phyloP scores from a whole-genome alignment of 176 grass and related monocot genomes.

The Tuctoria greenei region DNA sequence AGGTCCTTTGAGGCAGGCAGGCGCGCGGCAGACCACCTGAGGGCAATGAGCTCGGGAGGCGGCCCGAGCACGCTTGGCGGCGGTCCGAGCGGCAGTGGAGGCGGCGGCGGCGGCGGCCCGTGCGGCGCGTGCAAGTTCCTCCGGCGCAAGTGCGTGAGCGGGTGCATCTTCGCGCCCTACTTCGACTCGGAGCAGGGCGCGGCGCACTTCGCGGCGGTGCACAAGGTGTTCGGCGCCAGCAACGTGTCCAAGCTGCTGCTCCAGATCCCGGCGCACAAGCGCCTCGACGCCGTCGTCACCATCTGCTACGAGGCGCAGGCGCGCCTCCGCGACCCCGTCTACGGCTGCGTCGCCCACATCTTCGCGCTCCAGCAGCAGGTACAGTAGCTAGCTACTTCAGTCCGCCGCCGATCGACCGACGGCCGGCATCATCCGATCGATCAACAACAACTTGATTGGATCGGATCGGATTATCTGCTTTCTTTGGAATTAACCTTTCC shows the following conservation, averaged over 20 bases:
- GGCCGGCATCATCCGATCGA: too few relatives aligned
- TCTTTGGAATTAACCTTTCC: neutral
- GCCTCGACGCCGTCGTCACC: constrained; percentile 88
- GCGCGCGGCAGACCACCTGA: neutral
- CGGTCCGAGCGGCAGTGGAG: constrained; percentile 1
- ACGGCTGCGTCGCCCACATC: constrained; percentile 93
- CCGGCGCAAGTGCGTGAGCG: constrained; percentile 86
- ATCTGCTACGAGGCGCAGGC: constrained; percentile 96
- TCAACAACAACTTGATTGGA: too few relatives aligned
- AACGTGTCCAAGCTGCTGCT: constrained; percentile 92
- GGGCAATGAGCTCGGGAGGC: constrained; percentile 54
- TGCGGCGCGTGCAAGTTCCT: constrained; percentile 97
- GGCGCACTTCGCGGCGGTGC: constrained; percentile 91
- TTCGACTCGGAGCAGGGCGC: constrained; percentile 93
- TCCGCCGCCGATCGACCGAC: too few relatives aligned
- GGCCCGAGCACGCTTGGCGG: constrained; percentile 29
- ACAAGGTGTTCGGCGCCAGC: constrained; percentile 98
- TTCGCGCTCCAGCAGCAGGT: constrained; percentile 96
- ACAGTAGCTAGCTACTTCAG: neutral
- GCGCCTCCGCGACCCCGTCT: constrained; percentile 83
- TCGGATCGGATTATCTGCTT: neutral
- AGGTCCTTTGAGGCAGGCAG: too few relatives aligned
- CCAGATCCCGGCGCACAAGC: constrained; percentile 80
- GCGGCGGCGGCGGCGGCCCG: constrained; percentile 50
- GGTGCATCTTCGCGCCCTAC: constrained; percentile 94